phyloP scores from a whole-genome alignment of 2,329 filamentous ascomycete species.

The Scytalidium sp. region DNA sequence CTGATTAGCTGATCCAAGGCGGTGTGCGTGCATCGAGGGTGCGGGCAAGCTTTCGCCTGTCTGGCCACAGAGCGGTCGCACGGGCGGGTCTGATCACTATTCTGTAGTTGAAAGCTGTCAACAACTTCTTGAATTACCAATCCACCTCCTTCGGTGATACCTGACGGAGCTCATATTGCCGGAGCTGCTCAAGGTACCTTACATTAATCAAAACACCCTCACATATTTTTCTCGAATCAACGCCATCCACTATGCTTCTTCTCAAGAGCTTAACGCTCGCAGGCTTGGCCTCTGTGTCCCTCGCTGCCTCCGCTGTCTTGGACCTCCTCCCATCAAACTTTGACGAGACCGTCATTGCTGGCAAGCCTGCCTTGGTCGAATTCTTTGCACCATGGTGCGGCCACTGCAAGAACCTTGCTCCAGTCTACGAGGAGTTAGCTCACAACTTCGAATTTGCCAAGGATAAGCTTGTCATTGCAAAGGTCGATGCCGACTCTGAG shows the following conservation, averaged over 20 bases:
- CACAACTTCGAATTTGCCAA: slow-evolving; percentile 67
- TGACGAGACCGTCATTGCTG: slow-evolving; percentile 82
- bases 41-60: too few relatives aligned
- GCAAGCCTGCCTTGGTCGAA: slow-evolving; percentile 93
- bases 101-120: neutral
- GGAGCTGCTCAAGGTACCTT: neutral
- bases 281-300: slow-evolving; percentile 41
- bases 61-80: too few relatives aligned
- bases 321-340: slow-evolving; percentile 92
- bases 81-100: neutral
- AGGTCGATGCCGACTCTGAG: slow-evolving; percentile 93
- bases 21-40: too few relatives aligned
- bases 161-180: too few relatives aligned
- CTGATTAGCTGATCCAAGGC: too few relatives aligned
- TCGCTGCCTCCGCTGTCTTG: slow-evolving; percentile 72
- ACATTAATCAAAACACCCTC: slow-evolving; percentile 1
- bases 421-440: slow-evolving; percentile 89
- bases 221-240: too few relatives aligned
- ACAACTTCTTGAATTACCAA: neutral
- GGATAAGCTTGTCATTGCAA: slow-evolving; percentile 79
- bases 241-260: too few relatives aligned
- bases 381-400: slow-evolving; percentile 99
- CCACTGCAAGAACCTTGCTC: slow-evolving; percentile 97
- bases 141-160: too few relatives aligned
- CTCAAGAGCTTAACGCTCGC: slow-evolving; percentile 59